phyloP scores from a whole-genome alignment of 345 rosid genomes.

The Arabis alpina region DNA sequence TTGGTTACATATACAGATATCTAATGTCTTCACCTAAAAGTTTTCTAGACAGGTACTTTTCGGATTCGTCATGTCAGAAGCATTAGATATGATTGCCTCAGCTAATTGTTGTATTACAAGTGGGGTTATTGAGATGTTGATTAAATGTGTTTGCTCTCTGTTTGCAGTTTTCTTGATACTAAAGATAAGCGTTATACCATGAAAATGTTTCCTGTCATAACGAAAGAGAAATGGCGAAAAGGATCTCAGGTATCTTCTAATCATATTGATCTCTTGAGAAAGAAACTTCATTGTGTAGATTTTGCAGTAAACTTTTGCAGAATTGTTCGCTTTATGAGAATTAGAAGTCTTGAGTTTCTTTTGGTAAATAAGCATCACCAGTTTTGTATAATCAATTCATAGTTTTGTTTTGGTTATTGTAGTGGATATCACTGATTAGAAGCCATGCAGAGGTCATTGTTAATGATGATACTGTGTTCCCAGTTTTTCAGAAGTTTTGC shows the following conservation, averaged over 20 bases:
- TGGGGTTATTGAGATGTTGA: not conserved
- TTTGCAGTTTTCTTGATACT: slow-evolving; percentile 67
- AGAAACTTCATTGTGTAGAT: not conserved
- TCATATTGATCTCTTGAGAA: not conserved
- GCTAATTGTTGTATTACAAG: slow-evolving; percentile 17
- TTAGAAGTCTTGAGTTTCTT: slow-evolving; percentile 3
- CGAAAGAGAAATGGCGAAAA: slow-evolving; percentile 74
- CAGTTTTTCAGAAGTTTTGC: slow-evolving; percentile 73
- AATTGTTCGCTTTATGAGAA: not conserved
- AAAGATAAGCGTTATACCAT: slow-evolving; percentile 75
- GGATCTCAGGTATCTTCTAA: slow-evolving; percentile 79
- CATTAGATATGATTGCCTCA: not conserved
- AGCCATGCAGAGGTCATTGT: slow-evolving; percentile 77
- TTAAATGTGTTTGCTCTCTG: not conserved
- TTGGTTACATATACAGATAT: slow-evolving; percentile 78
- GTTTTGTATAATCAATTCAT: slow-evolving; percentile 3
- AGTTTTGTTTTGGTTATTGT: slow-evolving; percentile 31
- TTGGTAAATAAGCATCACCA: not conserved
- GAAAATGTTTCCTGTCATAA: slow-evolving; percentile 73
- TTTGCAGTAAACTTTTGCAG: slow-evolving; percentile 13
- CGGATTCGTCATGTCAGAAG: not conserved
- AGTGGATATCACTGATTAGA: slow-evolving; percentile 86
- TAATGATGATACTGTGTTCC: slow-evolving; percentile 68
- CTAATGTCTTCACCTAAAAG: slow-evolving; percentile 81
- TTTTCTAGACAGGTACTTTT: slow-evolving; percentile 80